Evolutionary conservation across 345 rosid species (phyloP), one percentile per base, ranked within the genome.

Genomic region (Citrus australasica): DNA sequence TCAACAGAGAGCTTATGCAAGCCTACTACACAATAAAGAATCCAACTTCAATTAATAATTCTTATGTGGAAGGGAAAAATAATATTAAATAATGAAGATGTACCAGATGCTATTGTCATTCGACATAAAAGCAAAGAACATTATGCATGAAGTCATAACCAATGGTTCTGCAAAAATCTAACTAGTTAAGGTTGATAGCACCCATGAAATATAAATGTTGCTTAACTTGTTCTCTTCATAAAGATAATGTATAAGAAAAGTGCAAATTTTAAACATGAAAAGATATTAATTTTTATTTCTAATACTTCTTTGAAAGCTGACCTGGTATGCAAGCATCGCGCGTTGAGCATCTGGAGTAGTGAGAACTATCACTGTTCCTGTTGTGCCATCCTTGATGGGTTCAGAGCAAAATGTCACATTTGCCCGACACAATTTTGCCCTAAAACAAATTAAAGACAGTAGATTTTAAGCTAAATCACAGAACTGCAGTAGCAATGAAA

Each of bases 341-440:
- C 98, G 92, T 69, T 95, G 98, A 56, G 99, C 99, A 86, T 93
- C 98, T 63, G 97, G 94, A 76, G 99, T 92, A 32, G 99, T 95
- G 61, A 95, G 93, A 84, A 95, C 97, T 67, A 95, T 95, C 83
- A 95, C 99, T 6, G 99, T 93, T 82, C 99, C 99, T 0, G 98
- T 95, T 30, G 99, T 93, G 75, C 97, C 98, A 80, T 92, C 99
- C 83, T 87, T 91, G 74, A 93, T 86, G 37, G 97, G 92, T 40
- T 85, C 88, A 75, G 99, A 95, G 70, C 93, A 92, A 85, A 93
- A 95, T 82, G 87, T 85, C 73, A 93, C 95, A 83, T 93, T 90
- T 69, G 97, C 99, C 76, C 94, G 88, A 21, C 67, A 81, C 79
- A 95, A 81, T 84, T 95, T 95, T 77, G 92, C 77, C 88, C 98